These are phyloP conservation scores for Hyaloscypha bicolor DNA, from an alignment of 495 filamentous ascomycete genomes.

Conservation along the genomic window DNA sequence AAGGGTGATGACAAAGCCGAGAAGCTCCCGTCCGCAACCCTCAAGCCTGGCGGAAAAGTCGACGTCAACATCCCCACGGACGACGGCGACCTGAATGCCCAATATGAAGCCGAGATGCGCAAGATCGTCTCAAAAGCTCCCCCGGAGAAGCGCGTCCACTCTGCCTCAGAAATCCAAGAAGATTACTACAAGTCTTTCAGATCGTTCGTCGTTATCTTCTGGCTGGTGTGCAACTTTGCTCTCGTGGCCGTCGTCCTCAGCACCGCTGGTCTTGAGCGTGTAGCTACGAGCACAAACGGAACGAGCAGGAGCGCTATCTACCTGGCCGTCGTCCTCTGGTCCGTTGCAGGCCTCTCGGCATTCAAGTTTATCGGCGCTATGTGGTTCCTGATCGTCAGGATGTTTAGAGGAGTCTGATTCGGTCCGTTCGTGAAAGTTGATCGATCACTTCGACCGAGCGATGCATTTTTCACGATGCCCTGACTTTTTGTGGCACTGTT, in stretches of 20 bases:
- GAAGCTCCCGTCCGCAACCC: constrained; percentile 76
- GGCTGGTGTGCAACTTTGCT: constrained; percentile 96
- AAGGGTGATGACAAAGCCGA: constrained; percentile 91
- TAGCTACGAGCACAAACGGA: constrained; percentile 45
- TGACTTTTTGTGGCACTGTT: background rate
- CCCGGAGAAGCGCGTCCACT: constrained; percentile 62
- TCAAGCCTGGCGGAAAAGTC: constrained; percentile 90
- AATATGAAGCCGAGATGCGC: constrained; percentile 84
- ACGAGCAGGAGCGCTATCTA: constrained; percentile 70
- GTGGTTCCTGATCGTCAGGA: constrained; percentile 93
- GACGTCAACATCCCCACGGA: constrained; percentile 92
- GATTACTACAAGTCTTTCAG: constrained; percentile 98
- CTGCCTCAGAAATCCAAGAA: constrained; percentile 80
- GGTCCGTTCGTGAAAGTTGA: background rate
- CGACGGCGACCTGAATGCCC: constrained; percentile 76
- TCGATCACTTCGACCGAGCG: constrained; percentile 6
- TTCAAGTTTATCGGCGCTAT: constrained; percentile 90
- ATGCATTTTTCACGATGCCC: background rate
- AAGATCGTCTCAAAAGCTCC: constrained; percentile 71
- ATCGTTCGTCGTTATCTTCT: constrained; percentile 85
- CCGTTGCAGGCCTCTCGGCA: constrained; percentile 79
- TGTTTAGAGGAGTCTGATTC: constrained; percentile 70
- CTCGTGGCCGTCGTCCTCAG: constrained; percentile 86
- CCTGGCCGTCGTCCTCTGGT: constrained; percentile 89
- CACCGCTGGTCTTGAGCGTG: constrained; percentile 74